Conservation (phyloP, 306 rosid species). For the Calophaca sinica region DNA sequence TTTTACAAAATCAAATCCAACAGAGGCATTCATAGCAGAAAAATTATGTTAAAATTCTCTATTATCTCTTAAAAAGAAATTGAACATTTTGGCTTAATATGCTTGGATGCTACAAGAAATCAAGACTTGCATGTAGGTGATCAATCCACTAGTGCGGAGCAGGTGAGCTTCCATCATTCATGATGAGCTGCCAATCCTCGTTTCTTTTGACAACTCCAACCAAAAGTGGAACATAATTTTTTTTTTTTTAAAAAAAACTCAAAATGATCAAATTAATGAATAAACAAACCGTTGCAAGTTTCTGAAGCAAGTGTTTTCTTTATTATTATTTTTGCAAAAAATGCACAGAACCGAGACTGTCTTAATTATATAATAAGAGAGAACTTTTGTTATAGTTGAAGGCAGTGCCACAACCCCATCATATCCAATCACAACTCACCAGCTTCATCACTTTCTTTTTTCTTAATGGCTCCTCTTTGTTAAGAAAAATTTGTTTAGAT, state of each 20-base stretch:
- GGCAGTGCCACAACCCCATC: conserved; percentile 57
- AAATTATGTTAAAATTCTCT: not conserved
- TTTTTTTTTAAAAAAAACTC: not conserved
- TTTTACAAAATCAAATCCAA: not conserved
- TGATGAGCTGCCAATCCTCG: conserved; percentile 59
- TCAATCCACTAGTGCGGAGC: conserved; percentile 46
- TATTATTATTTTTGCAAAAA: conserved; percentile 16
- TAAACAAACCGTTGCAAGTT: conserved; percentile 26
- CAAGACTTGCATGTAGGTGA: conserved; percentile 17
- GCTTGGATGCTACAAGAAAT: conserved; percentile 17
- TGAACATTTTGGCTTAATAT: conserved; percentile 22
- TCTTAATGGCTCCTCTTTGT: conserved; percentile 16
- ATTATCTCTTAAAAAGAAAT: not conserved
- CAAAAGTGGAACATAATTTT: not conserved
- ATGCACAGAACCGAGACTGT: conserved; percentile 37
- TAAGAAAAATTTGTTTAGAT: not conserved
- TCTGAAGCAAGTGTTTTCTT: not conserved
- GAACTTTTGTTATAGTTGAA: conserved; percentile 55
- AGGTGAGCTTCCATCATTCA: conserved; percentile 60
- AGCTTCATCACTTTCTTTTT: conserved; percentile 52
- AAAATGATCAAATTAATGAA: conserved; percentile 1
- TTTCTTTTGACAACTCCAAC: conserved; percentile 46
- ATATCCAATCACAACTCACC: conserved; percentile 71
- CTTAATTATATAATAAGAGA: conserved; percentile 51
- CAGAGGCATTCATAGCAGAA: not conserved